Evolutionary conservation across 202 grass and related monocot species (phyloP).

Genomic region (Setaria italica): DNA sequence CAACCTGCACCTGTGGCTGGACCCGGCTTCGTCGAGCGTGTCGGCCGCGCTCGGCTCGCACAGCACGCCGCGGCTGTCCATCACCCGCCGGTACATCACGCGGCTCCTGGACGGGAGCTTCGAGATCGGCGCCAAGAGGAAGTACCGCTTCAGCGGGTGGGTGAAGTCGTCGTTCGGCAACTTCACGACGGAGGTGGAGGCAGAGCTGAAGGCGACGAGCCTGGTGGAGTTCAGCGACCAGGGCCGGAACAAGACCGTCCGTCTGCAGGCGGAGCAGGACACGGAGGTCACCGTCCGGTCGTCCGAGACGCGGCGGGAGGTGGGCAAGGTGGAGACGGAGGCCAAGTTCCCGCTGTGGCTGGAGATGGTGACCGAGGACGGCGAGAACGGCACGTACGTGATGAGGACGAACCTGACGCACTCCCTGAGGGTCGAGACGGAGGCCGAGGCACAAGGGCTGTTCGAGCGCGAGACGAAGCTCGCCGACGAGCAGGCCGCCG

Average conservation of each 20-base stretch:
- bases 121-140: constrained; percentile 58
- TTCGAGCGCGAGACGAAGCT: constrained; percentile 35
- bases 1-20: constrained; percentile 93
- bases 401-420: constrained; percentile 65
- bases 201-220: constrained; percentile 61
- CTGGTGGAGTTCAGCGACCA: constrained; percentile 57
- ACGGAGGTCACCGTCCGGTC: constrained; percentile 45
- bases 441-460: constrained; percentile 7
- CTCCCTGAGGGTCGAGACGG: constrained; percentile 50
- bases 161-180: constrained; percentile 83
- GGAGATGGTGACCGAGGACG: constrained; percentile 44
- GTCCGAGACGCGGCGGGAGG: constrained; percentile 38
- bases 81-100: constrained; percentile 57
- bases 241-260: constrained; percentile 64
- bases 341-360: constrained; percentile 67
- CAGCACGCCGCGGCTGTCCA: constrained; percentile 52
- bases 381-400: constrained; percentile 57
- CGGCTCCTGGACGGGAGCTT: constrained; percentile 61
- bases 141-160: constrained; percentile 67
- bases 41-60: constrained; percentile 51
- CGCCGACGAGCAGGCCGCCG: constrained; percentile 65
- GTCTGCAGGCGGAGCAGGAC: constrained; percentile 61
- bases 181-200: constrained; percentile 77
- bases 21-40: constrained; percentile 52
- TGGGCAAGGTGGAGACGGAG: constrained; percentile 50